phyloP scores from a whole-genome alignment of 495 filamentous ascomycete species.

The Choiromyces venosus region DNA sequence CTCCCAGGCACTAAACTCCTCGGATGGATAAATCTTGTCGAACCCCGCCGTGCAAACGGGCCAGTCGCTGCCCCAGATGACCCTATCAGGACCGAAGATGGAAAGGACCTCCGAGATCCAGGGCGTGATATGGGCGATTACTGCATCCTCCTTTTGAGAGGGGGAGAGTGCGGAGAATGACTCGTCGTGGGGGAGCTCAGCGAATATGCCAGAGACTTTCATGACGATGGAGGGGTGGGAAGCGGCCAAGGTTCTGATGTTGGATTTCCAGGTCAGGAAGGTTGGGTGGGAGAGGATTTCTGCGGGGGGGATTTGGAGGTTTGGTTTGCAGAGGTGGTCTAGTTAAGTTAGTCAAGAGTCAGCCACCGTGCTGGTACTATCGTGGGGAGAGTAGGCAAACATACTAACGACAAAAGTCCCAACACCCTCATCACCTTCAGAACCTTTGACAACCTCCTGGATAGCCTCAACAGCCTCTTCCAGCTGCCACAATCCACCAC shows the following conservation, averaged over 20 bases:
- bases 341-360: neutral
- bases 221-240: slow-evolving; percentile 61
- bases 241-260: slow-evolving; percentile 43
- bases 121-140: slow-evolving; percentile 50
- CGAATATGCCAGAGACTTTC: slow-evolving; percentile 81
- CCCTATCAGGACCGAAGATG: slow-evolving; percentile 59
- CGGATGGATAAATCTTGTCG: slow-evolving; percentile 27
- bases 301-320: slow-evolving; percentile 50
- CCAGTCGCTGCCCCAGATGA: slow-evolving; percentile 90
- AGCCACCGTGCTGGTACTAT: neutral
- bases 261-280: slow-evolving; percentile 32
- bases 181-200: slow-evolving; percentile 54
- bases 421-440: slow-evolving; percentile 1
- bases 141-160: slow-evolving; percentile 8
- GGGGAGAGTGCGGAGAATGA: neutral
- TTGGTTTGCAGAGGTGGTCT: slow-evolving; percentile 87
- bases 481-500: slow-evolving; percentile 65
- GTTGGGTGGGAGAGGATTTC: neutral
- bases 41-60: slow-evolving; percentile 62
- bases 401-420: slow-evolving; percentile 43
- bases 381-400: neutral
- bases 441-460: slow-evolving; percentile 9
- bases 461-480: slow-evolving; percentile 50
- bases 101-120: slow-evolving; percentile 64
- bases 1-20: slow-evolving; percentile 47